Evolutionary conservation across 1,284 basidiomycete genomes (phyloP).

Genomic region (Irpex sp.): DNA sequence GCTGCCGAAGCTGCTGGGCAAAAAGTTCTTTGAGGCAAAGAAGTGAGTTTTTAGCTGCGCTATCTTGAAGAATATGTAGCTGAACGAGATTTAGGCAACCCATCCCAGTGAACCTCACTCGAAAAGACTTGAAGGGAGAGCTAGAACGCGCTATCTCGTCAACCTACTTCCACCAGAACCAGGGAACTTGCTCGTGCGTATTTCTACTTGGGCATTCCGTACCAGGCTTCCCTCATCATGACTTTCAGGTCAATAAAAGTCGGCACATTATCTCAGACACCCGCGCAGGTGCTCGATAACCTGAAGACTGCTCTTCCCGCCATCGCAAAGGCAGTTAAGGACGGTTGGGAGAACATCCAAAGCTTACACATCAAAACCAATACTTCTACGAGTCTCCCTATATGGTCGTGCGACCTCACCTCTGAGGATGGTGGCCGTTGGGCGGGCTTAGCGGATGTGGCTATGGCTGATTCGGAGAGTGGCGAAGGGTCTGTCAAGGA

Average conservation of each 20-base stretch:
- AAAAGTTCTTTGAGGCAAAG: conserved; percentile 91
- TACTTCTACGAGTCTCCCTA: conserved; percentile 79
- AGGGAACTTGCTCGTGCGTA: conserved; percentile 86
- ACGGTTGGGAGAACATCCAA: conserved; percentile 91
- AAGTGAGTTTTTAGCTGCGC: conserved; percentile 56
- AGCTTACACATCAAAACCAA: conserved; percentile 91
- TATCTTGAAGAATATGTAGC: not conserved
- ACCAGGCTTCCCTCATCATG: not conserved
- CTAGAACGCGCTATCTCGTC: conserved; percentile 88
- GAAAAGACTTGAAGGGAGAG: conserved; percentile 87
- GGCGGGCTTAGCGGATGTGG: conserved; percentile 45
- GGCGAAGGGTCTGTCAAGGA: conserved; percentile 31
- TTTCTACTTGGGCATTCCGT: not conserved
- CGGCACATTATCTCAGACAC: conserved; percentile 70
- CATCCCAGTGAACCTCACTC: conserved; percentile 83
- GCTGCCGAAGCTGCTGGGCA: conserved; percentile 85
- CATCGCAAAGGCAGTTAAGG: conserved; percentile 70
- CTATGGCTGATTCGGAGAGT: conserved; percentile 19
- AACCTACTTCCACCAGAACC: conserved; percentile 92
- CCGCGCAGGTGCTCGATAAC: conserved; percentile 78
- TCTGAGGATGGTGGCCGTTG: conserved; percentile 60
- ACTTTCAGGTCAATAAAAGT: conserved; percentile 78
- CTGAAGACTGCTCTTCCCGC: conserved; percentile 77
- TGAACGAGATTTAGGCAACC: conserved; percentile 65
- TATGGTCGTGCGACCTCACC: conserved; percentile 82